These are phyloP conservation scores for Thermochaetoides thermophila DNA, from an alignment of 495 filamentous ascomycete genomes.

Conservation along the genomic window DNA sequence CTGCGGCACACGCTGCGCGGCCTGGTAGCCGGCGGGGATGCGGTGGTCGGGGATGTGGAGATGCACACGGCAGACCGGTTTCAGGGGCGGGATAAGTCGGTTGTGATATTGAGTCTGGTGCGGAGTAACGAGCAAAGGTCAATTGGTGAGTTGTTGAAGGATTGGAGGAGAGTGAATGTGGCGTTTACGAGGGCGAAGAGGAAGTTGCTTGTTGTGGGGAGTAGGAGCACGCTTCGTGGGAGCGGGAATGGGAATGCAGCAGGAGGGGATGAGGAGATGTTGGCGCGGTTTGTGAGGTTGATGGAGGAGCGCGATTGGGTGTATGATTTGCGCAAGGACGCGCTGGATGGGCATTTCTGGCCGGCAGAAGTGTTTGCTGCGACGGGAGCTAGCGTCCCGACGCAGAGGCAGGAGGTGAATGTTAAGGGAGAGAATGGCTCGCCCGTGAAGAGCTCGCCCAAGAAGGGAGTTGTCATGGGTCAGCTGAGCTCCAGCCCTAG, in stretches of 20 bases:
- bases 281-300: constrained; percentile 56
- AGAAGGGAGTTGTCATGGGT: not conserved
- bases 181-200: constrained; percentile 83
- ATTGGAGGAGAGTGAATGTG: constrained; percentile 90
- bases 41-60: constrained; percentile 42
- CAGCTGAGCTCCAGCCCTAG: constrained; percentile 2
- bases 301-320: constrained; percentile 64
- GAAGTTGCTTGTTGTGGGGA: constrained; percentile 80
- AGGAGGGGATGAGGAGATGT: no score
- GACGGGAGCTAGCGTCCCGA: not conserved
- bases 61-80: constrained; percentile 95
- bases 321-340: constrained; percentile 48
- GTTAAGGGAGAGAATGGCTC: constrained; percentile 4
- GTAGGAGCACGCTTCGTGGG: constrained; percentile 51
- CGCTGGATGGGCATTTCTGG: constrained; percentile 57
- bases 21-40: constrained; percentile 1
- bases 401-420: not conserved
- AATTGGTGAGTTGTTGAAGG: constrained; percentile 78
- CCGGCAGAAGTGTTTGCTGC: constrained; percentile 6
- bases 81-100: constrained; percentile 88
- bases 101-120: constrained; percentile 73
- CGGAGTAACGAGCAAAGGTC: constrained; percentile 64
- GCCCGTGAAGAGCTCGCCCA: constrained; percentile 4
- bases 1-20: constrained; percentile 30
- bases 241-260: constrained; percentile 45